Conservation (phyloP, 2,329 filamentous ascomycete genomes). For the Nothophaeocryptopus gaeumannii region DNA sequence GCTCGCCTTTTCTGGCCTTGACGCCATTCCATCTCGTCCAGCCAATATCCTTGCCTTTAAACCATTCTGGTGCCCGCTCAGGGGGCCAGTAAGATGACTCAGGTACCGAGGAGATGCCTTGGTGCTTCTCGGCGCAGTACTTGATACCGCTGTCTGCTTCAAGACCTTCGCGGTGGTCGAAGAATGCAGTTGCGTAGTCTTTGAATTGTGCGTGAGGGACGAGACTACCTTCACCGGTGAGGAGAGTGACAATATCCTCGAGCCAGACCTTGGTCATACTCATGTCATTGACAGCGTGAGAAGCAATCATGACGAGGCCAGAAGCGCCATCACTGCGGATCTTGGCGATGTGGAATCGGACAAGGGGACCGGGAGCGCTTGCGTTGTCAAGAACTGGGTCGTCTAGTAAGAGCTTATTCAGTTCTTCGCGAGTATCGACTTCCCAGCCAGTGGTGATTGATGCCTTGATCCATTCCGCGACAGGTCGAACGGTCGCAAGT, state of each 20-base stretch:
- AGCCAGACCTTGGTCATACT: constrained; percentile 36
- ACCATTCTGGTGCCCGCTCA: constrained; percentile 33
- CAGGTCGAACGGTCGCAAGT: constrained; percentile 29
- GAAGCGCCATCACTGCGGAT: constrained; percentile 29
- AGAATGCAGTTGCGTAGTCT: constrained; percentile 34
- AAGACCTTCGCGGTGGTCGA: constrained; percentile 28
- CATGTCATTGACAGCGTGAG: constrained; percentile 34
- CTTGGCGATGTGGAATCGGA: constrained; percentile 31
- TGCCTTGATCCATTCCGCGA: constrained; percentile 28
- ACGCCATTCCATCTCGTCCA: constrained; percentile 30
- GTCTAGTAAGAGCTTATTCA: constrained; percentile 29
- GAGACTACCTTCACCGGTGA: constrained; percentile 27
- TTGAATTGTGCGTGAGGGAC: constrained; percentile 31
- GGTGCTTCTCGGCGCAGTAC: constrained; percentile 32
- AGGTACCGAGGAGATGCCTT: constrained; percentile 27
- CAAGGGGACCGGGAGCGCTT: constrained; percentile 29
- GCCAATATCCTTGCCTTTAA: constrained; percentile 32
- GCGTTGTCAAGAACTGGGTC: constrained; percentile 32
- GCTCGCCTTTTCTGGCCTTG: constrained; percentile 28
- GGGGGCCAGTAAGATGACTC: constrained; percentile 31
- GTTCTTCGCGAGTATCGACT: constrained; percentile 30
- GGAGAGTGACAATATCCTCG: constrained; percentile 30
- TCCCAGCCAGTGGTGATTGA: constrained; percentile 31
- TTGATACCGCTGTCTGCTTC: constrained; percentile 31
- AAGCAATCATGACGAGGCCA: constrained; percentile 31